Percentiles rank a stretch among this genome's conserved stretches.
phyloP scores from a whole-genome alignment of 306 rosid genomes.

The Quercus mongolica region DNA sequence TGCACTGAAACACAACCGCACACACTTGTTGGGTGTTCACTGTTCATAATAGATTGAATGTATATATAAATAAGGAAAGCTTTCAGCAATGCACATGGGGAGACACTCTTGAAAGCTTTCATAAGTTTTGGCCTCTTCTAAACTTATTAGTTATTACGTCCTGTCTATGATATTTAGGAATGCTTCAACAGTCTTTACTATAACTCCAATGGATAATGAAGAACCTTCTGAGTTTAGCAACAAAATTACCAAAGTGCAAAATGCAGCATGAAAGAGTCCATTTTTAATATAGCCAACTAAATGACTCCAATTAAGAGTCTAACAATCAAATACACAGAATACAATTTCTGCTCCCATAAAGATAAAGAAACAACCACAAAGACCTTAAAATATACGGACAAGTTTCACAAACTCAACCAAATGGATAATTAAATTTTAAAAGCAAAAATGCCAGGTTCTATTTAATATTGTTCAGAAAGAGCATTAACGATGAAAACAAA shows the following conservation, averaged over 20 bases:
- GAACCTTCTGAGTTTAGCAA: too few species aligned
- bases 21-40: neutral
- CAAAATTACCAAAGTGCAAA: too few species aligned
- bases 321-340: too few species aligned
- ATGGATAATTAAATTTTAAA: neutral
- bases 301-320: too few species aligned
- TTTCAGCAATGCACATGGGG: neutral
- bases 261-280: too few species aligned
- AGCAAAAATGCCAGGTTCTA: conserved; percentile 15
- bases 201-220: too few species aligned
- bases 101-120: neutral
- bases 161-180: neutral
- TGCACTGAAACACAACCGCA: neutral
- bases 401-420: neutral
- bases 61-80: neutral
- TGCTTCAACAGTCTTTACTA: neutral
- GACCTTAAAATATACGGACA: too few species aligned
- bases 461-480: conserved; percentile 31
- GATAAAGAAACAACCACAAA: too few species aligned
- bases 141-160: neutral
- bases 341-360: too few species aligned
- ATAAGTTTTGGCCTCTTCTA: neutral
- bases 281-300: too few species aligned
- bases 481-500: conserved; percentile 16
- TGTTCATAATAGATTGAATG: neutral